Percentiles rank a stretch among this genome's conserved stretches.
Evolutionary conservation across 495 filamentous ascomycete species (phyloP).

Genomic region (Bombardia bombarda): DNA sequence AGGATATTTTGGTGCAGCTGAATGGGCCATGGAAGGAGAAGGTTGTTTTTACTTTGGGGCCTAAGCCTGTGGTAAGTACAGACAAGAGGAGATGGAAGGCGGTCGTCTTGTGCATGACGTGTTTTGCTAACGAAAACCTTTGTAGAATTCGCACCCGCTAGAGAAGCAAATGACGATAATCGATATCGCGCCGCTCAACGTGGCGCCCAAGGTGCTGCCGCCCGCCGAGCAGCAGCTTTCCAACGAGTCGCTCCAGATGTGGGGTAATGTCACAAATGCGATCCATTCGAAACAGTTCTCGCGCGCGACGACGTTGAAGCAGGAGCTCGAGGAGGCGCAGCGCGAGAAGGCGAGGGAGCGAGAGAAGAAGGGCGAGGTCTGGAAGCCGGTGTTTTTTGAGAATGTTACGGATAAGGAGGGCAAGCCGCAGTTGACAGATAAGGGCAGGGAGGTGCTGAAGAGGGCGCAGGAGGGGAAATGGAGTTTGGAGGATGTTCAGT

Average conservation of each 20-base stretch:
- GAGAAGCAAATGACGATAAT: constrained; percentile 68
- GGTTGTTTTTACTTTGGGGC: constrained; percentile 43
- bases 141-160: constrained; percentile 32
- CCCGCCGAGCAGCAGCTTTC: constrained; percentile 68
- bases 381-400: constrained; percentile 87
- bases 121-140: constrained; percentile 1
- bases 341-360: constrained; percentile 75
- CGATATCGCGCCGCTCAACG: constrained; percentile 73
- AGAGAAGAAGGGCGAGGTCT: constrained; percentile 54
- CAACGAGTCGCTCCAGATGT: constrained; percentile 86
- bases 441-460: constrained; percentile 62
- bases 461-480: constrained; percentile 58
- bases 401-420: constrained; percentile 64
- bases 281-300: constrained; percentile 77
- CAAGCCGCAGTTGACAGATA: constrained; percentile 70
- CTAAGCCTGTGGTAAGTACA: constrained; percentile 42
- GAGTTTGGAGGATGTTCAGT: constrained; percentile 34
- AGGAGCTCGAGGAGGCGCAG: constrained; percentile 87
- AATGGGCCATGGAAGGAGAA: constrained; percentile 72
- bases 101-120: neutral
- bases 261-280: constrained; percentile 79
- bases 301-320: constrained; percentile 77
- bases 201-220: constrained; percentile 68
- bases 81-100: neutral
- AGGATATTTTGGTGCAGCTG: constrained; percentile 74